Evolutionary conservation across 495 filamentous ascomycete genomes (phyloP).

Genomic region (Daldinia concentrica): DNA sequence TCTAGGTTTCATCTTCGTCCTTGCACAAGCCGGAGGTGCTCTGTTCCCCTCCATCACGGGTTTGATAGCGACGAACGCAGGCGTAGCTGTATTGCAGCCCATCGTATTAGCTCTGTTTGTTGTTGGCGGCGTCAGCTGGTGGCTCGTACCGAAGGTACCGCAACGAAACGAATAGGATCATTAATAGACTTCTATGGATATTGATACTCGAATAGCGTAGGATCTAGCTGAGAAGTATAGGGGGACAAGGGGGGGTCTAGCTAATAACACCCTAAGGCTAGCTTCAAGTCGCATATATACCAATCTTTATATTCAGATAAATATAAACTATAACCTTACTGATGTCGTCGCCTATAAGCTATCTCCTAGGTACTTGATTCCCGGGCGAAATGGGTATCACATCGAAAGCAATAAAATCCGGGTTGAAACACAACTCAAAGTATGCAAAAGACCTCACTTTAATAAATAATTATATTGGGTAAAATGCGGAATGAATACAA

Average conservation of each 20-base stretch:
- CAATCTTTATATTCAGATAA: no score
- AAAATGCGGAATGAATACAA: no score
- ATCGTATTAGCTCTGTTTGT: slow-evolving; percentile 59
- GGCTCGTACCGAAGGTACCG: slow-evolving; percentile 52
- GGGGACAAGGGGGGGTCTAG: background rate
- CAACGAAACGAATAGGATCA: slow-evolving; percentile 33
- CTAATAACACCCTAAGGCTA: background rate
- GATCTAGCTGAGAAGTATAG: background rate
- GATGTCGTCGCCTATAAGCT: no score
- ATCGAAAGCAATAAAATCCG: no score
- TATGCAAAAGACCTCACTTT: no score
- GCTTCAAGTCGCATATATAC: no score
- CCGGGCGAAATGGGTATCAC: no score
- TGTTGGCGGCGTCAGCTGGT: slow-evolving; percentile 55
- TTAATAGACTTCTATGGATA: background rate
- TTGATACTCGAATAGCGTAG: background rate
- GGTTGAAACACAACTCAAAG: no score
- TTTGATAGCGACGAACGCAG: slow-evolving; percentile 55
- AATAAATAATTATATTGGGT: no score
- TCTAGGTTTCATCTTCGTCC: slow-evolving; percentile 56
- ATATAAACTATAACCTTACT: no score
- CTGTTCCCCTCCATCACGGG: slow-evolving; percentile 63
- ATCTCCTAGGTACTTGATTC: no score
- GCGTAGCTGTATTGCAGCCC: slow-evolving; percentile 61
- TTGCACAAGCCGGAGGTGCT: slow-evolving; percentile 60